These are phyloP conservation scores for Emericellopsis terricola DNA, from an alignment of 495 filamentous ascomycete genomes.

Conservation along the genomic window DNA sequence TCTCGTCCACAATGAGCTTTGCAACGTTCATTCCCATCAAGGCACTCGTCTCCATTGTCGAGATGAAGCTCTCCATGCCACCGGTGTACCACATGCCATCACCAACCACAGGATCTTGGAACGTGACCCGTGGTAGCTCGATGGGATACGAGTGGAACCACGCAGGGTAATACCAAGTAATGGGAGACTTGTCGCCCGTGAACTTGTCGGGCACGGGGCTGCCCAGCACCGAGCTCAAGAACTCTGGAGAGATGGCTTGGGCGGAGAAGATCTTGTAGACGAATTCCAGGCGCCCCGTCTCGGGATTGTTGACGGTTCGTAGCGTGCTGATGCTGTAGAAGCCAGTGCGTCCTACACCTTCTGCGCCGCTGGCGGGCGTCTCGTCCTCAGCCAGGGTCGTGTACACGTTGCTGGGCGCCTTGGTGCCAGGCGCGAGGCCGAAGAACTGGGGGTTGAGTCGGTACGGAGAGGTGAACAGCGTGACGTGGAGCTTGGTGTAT, in stretches of 20 bases:
- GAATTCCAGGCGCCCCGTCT: constrained; percentile 41
- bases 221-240: constrained; percentile 39
- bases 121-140: constrained; percentile 64
- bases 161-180: constrained; percentile 59
- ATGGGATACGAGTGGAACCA: constrained; percentile 76
- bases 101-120: constrained; percentile 61
- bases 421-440: constrained; percentile 30
- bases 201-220: constrained; percentile 20
- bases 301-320: constrained; percentile 38
- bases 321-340: constrained; percentile 85
- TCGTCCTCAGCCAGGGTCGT: constrained; percentile 59
- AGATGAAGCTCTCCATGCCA: constrained; percentile 88
- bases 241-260: constrained; percentile 38
- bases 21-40: constrained; percentile 95
- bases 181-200: constrained; percentile 14
- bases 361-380: constrained; percentile 21
- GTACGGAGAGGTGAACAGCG: constrained; percentile 60
- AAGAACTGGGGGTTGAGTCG: constrained; percentile 50
- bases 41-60: constrained; percentile 93
- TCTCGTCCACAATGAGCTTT: constrained; percentile 51
- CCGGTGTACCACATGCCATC: constrained; percentile 71
- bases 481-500: constrained; percentile 67
- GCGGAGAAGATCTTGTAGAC: constrained; percentile 96
- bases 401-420: constrained; percentile 53
- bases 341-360: constrained; percentile 45